A percentile compares a stretch with the other conserved stretches of the same genome.
phyloP scores from a whole-genome alignment of 164 flowering plant species.

The Kalanchoe fedtschenkoi region DNA sequence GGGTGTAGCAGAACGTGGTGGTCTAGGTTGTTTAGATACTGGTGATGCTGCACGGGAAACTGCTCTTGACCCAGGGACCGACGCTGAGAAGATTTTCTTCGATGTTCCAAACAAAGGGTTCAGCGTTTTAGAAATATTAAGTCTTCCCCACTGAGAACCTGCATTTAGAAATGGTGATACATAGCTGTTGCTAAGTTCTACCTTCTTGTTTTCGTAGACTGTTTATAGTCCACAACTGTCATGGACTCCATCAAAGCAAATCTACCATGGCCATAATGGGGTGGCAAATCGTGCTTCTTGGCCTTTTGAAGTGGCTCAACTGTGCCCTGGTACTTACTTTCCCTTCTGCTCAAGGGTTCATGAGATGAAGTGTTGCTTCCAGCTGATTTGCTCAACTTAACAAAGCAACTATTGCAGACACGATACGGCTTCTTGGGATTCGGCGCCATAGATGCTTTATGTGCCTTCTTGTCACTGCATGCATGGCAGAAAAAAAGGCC shows the following conservation, averaged over 20 bases:
- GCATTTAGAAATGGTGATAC: conserved; percentile 87
- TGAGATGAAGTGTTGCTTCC: conserved; percentile 66
- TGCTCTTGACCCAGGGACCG: conserved; percentile 97
- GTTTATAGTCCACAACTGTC: conserved; percentile 51
- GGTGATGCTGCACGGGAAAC: conserved; percentile 98
- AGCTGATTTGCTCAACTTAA: conserved; percentile 57
- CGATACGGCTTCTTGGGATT: conserved; percentile 96
- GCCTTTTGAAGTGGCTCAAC: conserved; percentile 56
- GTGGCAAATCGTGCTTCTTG: conserved; percentile 56
- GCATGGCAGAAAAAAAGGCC: conserved; percentile 96
- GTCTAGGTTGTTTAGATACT: conserved; percentile 88
- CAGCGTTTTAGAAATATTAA: conserved; percentile 66
- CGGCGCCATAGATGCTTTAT: conserved; percentile 97
- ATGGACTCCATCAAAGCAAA: conserved; percentile 73
- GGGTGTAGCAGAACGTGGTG: conserved; percentile 97
- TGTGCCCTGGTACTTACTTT: conserved; percentile 40
- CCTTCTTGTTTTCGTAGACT: conserved; percentile 73
- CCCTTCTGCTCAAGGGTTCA: conserved; percentile 56
- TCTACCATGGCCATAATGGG: conserved; percentile 59
- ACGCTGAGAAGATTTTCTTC: conserved; percentile 91
- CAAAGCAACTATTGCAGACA: conserved; percentile 82
- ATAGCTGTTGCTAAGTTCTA: conserved; percentile 83
- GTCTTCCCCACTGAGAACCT: conserved; percentile 78
- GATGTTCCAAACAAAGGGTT: conserved; percentile 95
- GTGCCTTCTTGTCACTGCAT: conserved; percentile 90